Base-by-base conservation (phyloP, 1,139 yeast species). In the Ogataea hybrid region DNA sequence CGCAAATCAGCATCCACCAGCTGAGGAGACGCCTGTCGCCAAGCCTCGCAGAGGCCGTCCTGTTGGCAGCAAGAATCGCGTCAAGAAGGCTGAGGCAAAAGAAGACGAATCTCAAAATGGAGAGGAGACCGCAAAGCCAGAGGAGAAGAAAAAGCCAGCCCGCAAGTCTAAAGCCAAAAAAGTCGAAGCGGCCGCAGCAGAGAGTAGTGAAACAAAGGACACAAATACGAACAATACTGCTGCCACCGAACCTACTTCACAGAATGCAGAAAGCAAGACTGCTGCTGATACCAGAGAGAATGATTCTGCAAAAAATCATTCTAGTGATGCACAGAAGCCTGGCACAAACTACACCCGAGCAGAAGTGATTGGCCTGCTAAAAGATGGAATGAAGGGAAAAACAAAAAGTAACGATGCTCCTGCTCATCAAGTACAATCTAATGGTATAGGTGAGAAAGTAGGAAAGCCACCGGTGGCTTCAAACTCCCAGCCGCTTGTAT, bases 351-450 rank as follows among this genome's bases (percentile, higher is more conserved):
- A 36, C n/a, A 37, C 51, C 9, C 43, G 49, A 28, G 44, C 43
- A 12, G 49, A 53, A 14, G 48, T 50, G 7, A 44, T 50, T 46
- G 48, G 44, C 2, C 39, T 44, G 30, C 28, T 50, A 37, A 50
- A 44, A 29, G 34, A 42, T 7, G 46, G 45, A 10, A 8, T 41
- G 17, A 32, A 44, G 22, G 28, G 28, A 21, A 32, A 41, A 27
- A 25, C 32, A 22, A 37, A 35, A 17, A 28, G 43, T 18, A 36
- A 32, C 27, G 48, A 41, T n/a, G 42, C 40, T 11, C 29, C 35
- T 11, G 9, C 21, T 6, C 21, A 20, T 6, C 9, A 7, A 7
- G 21, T 20, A 20, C 21, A 20, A 20, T 20, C 20, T 9, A 35
- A 27, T 15, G 16, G 10, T 12, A 6, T 18, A 6, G 44, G 28